Percentiles rank a stretch among this genome's conserved stretches.
Evolutionary conservation across 2,329 filamentous ascomycete genomes (phyloP).

Genomic region (Xylariomycetidae sp.): DNA sequence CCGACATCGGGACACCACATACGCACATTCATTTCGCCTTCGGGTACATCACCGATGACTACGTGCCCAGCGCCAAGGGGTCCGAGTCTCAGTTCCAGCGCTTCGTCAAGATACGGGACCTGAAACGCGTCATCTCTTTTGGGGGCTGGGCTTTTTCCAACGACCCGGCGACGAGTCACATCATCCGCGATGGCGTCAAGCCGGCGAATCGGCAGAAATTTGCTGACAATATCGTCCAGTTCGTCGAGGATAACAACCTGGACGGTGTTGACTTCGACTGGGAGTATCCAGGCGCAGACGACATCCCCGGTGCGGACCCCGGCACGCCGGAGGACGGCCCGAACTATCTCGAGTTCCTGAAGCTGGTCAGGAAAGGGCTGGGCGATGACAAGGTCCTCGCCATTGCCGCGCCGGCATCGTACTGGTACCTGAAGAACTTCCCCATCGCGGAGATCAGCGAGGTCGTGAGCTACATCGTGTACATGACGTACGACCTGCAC

Average conservation of each 20-base stretch:
- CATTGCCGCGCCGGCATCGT: slow-evolving; percentile 24
- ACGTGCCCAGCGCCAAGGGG: slow-evolving; percentile 3
- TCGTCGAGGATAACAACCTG: slow-evolving; percentile 17
- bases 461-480: slow-evolving; percentile 29
- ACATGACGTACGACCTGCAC: slow-evolving; percentile 32
- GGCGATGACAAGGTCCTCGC: slow-evolving; percentile 16
- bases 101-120: slow-evolving; percentile 10
- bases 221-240: slow-evolving; percentile 16
- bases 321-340: slow-evolving; percentile 23
- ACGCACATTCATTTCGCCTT: slow-evolving; percentile 15
- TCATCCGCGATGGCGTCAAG: slow-evolving; percentile 10
- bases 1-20: slow-evolving; percentile 9
- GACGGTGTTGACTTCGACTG: slow-evolving; percentile 33
- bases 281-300: slow-evolving; percentile 26
- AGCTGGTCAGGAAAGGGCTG: slow-evolving; percentile 16
- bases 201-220: slow-evolving; percentile 9
- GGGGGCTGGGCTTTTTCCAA: slow-evolving; percentile 17
- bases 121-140: slow-evolving; percentile 14
- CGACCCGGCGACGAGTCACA: slow-evolving; percentile 10
- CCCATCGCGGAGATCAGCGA: slow-evolving; percentile 23
- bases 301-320: slow-evolving; percentile 4
- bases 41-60: slow-evolving; percentile 6
- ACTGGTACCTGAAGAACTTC: slow-evolving; percentile 28
- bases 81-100: slow-evolving; percentile 13
- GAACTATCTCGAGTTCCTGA: slow-evolving; percentile 28